phyloP scores from a whole-genome alignment of 78 protist species.

The Capsaspora owczarzaki region DNA sequence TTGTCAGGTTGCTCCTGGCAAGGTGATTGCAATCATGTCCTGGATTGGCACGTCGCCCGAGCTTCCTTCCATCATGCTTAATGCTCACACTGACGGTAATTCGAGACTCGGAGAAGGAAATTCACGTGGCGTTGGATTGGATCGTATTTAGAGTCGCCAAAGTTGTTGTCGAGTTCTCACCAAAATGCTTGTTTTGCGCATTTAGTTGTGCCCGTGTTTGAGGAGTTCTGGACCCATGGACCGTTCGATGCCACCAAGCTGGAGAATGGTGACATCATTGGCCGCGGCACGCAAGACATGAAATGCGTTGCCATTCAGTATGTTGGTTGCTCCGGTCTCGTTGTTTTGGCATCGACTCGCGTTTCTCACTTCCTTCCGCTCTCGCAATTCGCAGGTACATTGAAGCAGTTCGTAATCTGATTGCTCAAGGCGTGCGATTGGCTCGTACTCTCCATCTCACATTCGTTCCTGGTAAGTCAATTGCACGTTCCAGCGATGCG shows the following conservation, averaged over 20 bases:
- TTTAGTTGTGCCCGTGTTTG: conserved; percentile 65
- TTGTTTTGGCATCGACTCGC: neutral
- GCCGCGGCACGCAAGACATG: conserved; percentile 89
- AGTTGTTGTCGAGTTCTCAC: no score
- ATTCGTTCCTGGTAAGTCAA: conserved; percentile 39
- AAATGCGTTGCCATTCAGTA: conserved; percentile 75
- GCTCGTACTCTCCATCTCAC: conserved; percentile 26
- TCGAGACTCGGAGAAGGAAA: no score
- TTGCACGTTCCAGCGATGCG: neutral
- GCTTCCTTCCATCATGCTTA: conserved; percentile 56
- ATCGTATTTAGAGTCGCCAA: no score
- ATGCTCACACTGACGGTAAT: conserved; percentile 73
- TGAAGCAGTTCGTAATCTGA: conserved; percentile 35
- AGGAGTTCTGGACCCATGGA: conserved; percentile 39
- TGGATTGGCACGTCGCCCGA: conserved; percentile 47
- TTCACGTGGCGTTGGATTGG: no score
- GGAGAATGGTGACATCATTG: conserved; percentile 52
- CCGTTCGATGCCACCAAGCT: conserved; percentile 47
- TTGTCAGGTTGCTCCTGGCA: neutral
- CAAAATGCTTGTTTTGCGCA: no score
- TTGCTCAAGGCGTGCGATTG: neutral
- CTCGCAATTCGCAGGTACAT: conserved; percentile 12
- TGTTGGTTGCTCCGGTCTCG: neutral
- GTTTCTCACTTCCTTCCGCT: neutral
- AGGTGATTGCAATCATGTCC: conserved; percentile 50